Evolutionary conservation across 495 filamentous ascomycete genomes (phyloP).

Genomic region (Hypomontagnella monticulosa): DNA sequence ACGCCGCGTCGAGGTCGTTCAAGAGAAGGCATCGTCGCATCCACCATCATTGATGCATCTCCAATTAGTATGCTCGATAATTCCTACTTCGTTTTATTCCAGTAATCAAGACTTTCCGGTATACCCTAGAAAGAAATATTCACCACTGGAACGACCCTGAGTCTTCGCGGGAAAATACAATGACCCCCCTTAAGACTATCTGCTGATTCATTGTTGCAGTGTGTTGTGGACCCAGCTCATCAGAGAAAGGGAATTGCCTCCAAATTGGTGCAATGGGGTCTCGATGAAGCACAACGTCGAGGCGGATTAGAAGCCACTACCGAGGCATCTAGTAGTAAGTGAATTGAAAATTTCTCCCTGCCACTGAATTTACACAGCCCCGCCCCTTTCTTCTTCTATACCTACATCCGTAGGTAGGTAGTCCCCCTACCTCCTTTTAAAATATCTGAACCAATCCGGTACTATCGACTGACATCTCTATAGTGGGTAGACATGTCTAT

Average conservation of each 20-base stretch:
- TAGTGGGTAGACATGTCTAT: constrained; percentile 55
- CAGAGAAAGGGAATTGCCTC: constrained; percentile 53
- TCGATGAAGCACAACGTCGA: constrained; percentile 50
- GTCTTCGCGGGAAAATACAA: no score
- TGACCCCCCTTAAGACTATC: no score
- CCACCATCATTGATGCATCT: constrained; percentile 51
- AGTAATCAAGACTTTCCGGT: no score
- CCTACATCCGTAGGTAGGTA: no score
- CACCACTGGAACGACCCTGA: no score
- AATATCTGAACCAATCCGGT: not conserved
- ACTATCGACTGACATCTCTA: not conserved
- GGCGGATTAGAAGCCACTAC: constrained; percentile 51
- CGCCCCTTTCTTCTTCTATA: no score
- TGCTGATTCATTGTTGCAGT: constrained; percentile 13
- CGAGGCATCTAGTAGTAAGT: constrained; percentile 52
- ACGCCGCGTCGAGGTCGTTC: constrained; percentile 46
- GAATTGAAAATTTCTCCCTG: not conserved
- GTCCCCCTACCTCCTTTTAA: not conserved
- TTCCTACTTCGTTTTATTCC: no score
- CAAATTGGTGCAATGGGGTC: constrained; percentile 53
- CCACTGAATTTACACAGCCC: no score
- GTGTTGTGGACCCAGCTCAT: constrained; percentile 52
- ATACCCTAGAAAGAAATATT: no score
- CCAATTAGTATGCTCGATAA: constrained; percentile 26
- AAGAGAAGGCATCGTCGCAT: constrained; percentile 38